Percentiles rank a stretch among this genome's conserved stretches.
phyloP scores from a whole-genome alignment of 2,329 filamentous ascomycete genomes.

The Xylaria sp. region DNA sequence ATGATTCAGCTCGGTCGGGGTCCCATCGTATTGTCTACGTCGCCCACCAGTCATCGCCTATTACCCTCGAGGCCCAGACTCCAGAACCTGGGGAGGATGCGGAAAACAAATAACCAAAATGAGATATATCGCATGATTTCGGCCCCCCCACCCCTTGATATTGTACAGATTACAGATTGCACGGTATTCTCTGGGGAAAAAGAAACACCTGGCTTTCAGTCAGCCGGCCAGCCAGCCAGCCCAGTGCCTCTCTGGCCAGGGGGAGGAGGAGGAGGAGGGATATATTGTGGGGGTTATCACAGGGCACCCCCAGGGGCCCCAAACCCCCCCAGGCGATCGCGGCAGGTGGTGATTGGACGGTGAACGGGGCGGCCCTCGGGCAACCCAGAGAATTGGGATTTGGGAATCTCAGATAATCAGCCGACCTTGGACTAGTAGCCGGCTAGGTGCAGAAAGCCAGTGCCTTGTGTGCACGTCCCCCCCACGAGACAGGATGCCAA shows the following conservation, averaged over 20 bases:
- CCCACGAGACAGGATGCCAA: neutral
- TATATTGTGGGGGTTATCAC: conserved; percentile 9
- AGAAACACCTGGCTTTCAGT: neutral
- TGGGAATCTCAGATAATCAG: conserved; percentile 24
- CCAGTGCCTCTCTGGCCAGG: neutral
- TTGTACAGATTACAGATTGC: no score
- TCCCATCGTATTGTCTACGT: neutral
- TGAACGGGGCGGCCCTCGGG: conserved; percentile 18
- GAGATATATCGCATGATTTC: neutral
- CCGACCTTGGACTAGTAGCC: conserved; percentile 25
- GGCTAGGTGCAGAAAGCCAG: conserved; percentile 12
- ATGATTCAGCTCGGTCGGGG: neutral
- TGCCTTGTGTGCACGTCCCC: neutral
- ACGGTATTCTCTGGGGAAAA: neutral
- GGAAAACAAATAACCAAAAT: no score
- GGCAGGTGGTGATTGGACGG: conserved; percentile 22
- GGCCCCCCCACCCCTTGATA: neutral
- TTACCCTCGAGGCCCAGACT: neutral
- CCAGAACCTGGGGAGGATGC: neutral
- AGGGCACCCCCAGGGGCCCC: no score
- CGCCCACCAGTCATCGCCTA: neutral
- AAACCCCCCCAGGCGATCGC: conserved; percentile 12
- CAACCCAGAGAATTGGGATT: conserved; percentile 27
- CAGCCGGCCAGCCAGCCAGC: neutral
- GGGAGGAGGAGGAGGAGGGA: conserved; percentile 12